phyloP scores from a whole-genome alignment of 768 basidiomycete species.

The Suillus discolor region DNA sequence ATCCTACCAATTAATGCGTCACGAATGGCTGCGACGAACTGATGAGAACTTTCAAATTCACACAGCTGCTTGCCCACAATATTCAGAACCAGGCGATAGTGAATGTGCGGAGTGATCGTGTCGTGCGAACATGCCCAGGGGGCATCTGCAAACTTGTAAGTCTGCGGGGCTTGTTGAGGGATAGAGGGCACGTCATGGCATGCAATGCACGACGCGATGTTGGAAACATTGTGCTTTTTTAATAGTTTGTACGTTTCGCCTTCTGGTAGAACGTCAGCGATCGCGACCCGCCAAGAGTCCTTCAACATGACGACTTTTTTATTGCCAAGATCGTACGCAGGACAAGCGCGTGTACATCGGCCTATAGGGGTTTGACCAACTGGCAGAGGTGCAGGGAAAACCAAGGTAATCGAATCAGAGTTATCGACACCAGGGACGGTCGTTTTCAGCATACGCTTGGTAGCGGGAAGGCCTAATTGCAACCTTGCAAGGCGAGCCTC shows the following conservation, averaged over 20 bases:
- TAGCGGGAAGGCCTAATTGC: not conserved
- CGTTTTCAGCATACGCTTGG: not conserved
- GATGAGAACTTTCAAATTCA: not conserved
- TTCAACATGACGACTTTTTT: not conserved
- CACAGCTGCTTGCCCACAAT: not conserved
- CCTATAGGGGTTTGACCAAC: not conserved
- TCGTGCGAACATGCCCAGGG: not conserved
- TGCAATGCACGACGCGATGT: constrained; percentile 24
- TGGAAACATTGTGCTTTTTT: constrained; percentile 17
- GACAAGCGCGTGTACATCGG: not conserved
- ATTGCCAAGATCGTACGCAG: not conserved
- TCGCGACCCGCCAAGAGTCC: not conserved
- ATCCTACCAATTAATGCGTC: constrained; percentile 7
- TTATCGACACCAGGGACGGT: not conserved
- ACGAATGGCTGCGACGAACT: not conserved
- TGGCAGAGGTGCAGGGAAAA: not conserved
- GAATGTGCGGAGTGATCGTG: not conserved
- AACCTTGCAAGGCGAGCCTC: constrained; percentile 5
- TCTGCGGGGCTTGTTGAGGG: not conserved
- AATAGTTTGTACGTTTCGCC: constrained; percentile 21
- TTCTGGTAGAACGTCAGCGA: constrained; percentile 22
- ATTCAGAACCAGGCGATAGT: not conserved
- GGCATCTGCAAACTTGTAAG: not conserved
- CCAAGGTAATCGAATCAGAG: not conserved
- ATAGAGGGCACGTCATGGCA: not conserved